Base-by-base conservation (phyloP, 2,329 filamentous ascomycete species). In the Seiridium cupressi region DNA sequence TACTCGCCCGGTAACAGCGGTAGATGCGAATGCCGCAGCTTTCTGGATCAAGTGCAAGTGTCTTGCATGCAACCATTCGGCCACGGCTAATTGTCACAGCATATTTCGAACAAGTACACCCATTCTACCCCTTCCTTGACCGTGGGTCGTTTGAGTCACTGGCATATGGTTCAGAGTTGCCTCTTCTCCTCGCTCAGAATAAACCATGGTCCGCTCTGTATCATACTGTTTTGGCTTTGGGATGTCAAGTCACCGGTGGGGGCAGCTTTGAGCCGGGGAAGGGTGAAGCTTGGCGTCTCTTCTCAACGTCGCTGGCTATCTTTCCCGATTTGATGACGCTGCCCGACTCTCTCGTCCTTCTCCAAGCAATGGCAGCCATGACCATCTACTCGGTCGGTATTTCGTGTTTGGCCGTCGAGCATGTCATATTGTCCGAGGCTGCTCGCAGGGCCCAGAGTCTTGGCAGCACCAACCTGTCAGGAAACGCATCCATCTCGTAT, bases 71-170 rank as follows among this genome's bases (percentile, higher is more conserved):
- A 40, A 34, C 8, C 32, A 26, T 44, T 6, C 2, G 26, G 47
- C 7, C 11, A 32, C 36, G 1, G 34, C 34, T 44, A 7, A n/a
- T 26, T 44, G 8, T 10, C 40, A 26, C 13, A 65, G 60, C 58
- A 44, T 79, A 78, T 64, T 80, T 79, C 58, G 65, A 73, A 2
- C 68, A 73, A 8, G 64, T 76, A 2, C 76, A 79, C 59, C 72
- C 72, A 0, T 46, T 76, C 0, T 75, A 77, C 60, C 76, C 78
- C 1, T 78, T 79, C 58, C 68, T 80, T 1, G 73, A 78, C 51
- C 69, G 67, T 38, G 54, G 62, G 13, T 55, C 64, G 3, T 79
- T 80, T 57, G 73, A 78, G 61, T 60, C 66, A 0, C 68, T 69
- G 18, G 70, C 69, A 5, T 63, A 65, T 7, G 68, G 64, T 36